A percentile compares a stretch with the other conserved stretches of the same genome.
Evolutionary conservation across 306 rosid genomes (phyloP).

Genomic region (Quercus aquifolioides): DNA sequence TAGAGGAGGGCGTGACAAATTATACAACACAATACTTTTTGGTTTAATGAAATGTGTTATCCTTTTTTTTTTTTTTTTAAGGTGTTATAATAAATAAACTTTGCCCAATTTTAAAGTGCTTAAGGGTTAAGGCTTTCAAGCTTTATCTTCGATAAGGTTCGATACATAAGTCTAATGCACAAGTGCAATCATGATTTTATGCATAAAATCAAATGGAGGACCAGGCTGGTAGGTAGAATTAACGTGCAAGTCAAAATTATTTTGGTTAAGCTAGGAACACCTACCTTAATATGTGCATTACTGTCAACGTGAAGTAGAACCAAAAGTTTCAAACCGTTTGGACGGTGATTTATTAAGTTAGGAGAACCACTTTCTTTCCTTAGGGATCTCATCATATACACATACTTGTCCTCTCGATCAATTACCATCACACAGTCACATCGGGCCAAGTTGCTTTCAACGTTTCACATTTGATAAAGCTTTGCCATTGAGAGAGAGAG

Average conservation of each 20-base stretch:
- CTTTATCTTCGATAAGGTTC: no score
- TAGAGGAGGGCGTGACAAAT: no score
- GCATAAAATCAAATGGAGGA: no score
- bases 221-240: background rate
- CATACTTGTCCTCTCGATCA: background rate
- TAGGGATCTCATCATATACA: background rate
- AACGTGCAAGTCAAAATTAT: background rate
- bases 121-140: no score
- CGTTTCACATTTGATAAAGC: background rate
- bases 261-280: background rate
- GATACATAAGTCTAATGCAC: no score
- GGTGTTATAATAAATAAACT: no score
- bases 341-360: background rate
- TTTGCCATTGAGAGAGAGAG: background rate
- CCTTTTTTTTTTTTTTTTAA: no score
- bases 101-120: no score
- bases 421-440: background rate
- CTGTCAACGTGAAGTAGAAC: background rate
- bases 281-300: background rate
- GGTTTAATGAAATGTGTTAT: no score
- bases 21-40: no score
- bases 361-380: background rate
- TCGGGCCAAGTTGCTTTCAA: background rate
- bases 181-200: no score
- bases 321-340: background rate